Evolutionary conservation across 257 asterid species (phyloP), one percentile per base, ranked within the genome.

Genomic region (Solanum dulcamara): DNA sequence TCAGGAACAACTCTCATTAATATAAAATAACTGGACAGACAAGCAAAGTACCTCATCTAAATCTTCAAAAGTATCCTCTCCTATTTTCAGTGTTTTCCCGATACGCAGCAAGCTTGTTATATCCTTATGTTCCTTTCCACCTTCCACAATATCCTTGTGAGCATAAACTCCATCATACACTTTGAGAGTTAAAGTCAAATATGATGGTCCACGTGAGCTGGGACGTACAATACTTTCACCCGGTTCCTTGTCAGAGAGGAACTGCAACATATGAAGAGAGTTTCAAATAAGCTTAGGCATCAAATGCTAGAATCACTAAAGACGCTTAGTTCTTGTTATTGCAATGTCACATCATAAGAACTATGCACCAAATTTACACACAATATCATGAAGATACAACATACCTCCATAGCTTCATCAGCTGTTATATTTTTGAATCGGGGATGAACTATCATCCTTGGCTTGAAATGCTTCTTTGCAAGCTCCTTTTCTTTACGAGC

Each of bases 21-120:
- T 79, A 79, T 17, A 48, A 79, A 48, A 79, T 18, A 53, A 48
- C 12, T 15, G 83, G 64, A 48, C 17, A 46, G 22, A 85, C 46
- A 53, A 75, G 33, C 17, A 53, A 24, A 84, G 85, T 91, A 95
- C 99, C 97, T 96, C 99, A 85, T 96, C 99, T 86, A 96, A 96
- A 92, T 96, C 98, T 88, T 95, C 99, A 89, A 92, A 96, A n/a
- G 97, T 92, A 87, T 96, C 99, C 74, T 95, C 99, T 48, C 98
- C 99, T 85, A 96, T 94, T 92, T 95, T 96, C 87, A 96, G 87
- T 67, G 95, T 94, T 86, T 95, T 95, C 85, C 99, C 98, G 53
- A 97, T 97, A 55, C 93, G 95, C 83, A 95, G 96, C 93, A 95
- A 85, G 92, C 99, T 97, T 64, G 97, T 97, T 85, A 97, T 92